A percentile compares a stretch with the other conserved stretches of the same genome.
Evolutionary conservation across 1,284 basidiomycete genomes (phyloP).

Genomic region (Fomitopsis pinicola): DNA sequence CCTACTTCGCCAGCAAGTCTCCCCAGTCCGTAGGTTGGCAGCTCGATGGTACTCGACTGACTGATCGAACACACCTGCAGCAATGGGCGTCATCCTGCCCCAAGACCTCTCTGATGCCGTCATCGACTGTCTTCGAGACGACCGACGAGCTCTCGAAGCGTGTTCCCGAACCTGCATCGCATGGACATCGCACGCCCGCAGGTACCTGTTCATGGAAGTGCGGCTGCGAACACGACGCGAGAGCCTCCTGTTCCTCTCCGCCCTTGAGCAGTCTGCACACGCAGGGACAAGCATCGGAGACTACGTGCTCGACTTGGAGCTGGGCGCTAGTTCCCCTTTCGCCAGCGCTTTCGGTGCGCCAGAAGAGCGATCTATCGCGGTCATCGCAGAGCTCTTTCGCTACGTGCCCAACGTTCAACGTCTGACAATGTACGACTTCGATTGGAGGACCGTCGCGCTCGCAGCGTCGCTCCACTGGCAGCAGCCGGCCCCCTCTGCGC

Average conservation of each 20-base stretch:
- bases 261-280: not conserved
- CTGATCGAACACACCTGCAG: no score
- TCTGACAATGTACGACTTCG: not conserved
- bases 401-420: not conserved
- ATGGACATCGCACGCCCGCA: not conserved
- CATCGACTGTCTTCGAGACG: not conserved
- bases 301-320: not conserved
- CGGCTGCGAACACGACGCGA: not conserved
- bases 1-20: no score
- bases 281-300: not conserved
- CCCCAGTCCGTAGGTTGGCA: no score
- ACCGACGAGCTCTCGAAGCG: not conserved
- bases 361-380: no score
- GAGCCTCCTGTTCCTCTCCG: not conserved
- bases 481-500: no score
- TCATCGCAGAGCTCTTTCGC: not conserved
- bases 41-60: no score
- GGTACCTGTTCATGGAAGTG: not conserved
- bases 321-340: no score
- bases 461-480: no score
- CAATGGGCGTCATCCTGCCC: not conserved
- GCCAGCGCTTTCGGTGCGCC: no score
- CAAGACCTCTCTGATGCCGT: not conserved
- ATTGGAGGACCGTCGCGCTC: not conserved
- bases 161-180: not conserved